Base-by-base conservation (phyloP, 352 stramenopile genomes). In the Globisporangium apiculatum region DNA sequence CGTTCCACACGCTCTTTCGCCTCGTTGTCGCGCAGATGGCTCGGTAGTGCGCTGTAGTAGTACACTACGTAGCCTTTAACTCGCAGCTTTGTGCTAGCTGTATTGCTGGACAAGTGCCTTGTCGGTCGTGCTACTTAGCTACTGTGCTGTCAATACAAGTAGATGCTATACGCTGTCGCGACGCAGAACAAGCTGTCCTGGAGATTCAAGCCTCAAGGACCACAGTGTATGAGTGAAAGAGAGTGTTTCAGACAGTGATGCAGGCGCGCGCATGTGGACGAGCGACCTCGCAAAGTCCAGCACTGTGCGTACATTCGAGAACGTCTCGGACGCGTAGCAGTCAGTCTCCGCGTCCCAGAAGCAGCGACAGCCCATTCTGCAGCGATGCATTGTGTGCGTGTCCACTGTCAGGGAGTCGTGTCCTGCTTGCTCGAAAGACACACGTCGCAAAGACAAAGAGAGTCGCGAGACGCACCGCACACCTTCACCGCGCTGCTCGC, bases 291-390 rank as follows among this genome's bases (percentile, higher is more conserved):
- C 11, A n/a, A 4, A 58, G 4, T 4, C 4, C 6, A 17, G 12
- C 24, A 31, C 24, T 31, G 24, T 31, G 24, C 76, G 64, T 64
- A 94, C 86, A 55, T 96, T 96, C 10, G 82, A 89, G 59, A 87
- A 96, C 7, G 83, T 96, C 57, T 97, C 88, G 38, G 82, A 95
- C 5, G 87, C 87, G 60, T 92, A 91, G 67, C 85, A 89, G 58
- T 97, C 88, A 3, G 87, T 97, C 57, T 95, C 84, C 2, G 83
- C 60, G 58, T 97, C 88, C 87, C 87, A 96, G 51, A 95, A 97
- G 68, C 86, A 96, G 17, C 88, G 86, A 63, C 83, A 94, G 5
- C 86, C 86, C 87, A 97, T 96, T 12, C 86, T 90, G 51, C 5
- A 58, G 0, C 10, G 47, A 59, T 47, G 12, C 24, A 31, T 31